These are phyloP conservation scores for Colletotrichum sidae DNA, from an alignment of 2,329 filamentous ascomycete species.

Conservation along the genomic window DNA sequence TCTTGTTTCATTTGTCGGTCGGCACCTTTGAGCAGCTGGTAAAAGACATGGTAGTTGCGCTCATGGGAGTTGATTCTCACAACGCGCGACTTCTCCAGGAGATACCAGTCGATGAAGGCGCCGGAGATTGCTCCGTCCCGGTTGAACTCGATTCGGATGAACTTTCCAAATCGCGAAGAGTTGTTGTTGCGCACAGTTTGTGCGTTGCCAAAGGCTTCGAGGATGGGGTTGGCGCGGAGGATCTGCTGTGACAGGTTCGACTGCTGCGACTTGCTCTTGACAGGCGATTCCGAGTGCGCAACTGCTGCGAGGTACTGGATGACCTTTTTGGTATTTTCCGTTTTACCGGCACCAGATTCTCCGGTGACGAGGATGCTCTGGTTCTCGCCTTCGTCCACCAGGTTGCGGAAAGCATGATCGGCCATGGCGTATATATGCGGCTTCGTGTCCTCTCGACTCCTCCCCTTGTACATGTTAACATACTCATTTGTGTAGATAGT, in stretches of 20 bases:
- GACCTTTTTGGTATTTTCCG: conserved; percentile 99
- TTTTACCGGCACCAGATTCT: conserved; percentile 98
- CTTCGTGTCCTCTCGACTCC: conserved; percentile 91
- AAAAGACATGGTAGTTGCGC: conserved; percentile 97
- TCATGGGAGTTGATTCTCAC: conserved; percentile 89
- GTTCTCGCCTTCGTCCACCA: conserved; percentile 94
- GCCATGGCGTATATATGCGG: conserved; percentile 99
- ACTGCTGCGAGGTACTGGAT: conserved; percentile 98
- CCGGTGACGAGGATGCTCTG: conserved; percentile 98
- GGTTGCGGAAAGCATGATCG: conserved; percentile 93
- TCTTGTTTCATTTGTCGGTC: conserved; percentile 78
- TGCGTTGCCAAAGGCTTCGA: conserved; percentile 98
- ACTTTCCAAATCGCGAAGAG: conserved; percentile 97
- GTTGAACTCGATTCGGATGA: conserved; percentile 96
- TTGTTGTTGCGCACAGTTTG: conserved; percentile 99
- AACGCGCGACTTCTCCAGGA: conserved; percentile 97
- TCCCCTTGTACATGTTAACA: conserved; percentile 96
- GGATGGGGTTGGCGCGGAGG: conserved; percentile 92
- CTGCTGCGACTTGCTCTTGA: conserved; percentile 71
- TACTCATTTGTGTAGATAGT: conserved; percentile 98
- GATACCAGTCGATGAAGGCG: conserved; percentile 98
- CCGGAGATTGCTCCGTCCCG: conserved; percentile 90
- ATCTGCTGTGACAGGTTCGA: conserved; percentile 97
- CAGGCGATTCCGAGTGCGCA: conserved; percentile 81
- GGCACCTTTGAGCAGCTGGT: conserved; percentile 91